These are phyloP conservation scores for Crithidia expoeki DNA, from an alignment of 208 protist genomes.

Conservation along the genomic window DNA sequence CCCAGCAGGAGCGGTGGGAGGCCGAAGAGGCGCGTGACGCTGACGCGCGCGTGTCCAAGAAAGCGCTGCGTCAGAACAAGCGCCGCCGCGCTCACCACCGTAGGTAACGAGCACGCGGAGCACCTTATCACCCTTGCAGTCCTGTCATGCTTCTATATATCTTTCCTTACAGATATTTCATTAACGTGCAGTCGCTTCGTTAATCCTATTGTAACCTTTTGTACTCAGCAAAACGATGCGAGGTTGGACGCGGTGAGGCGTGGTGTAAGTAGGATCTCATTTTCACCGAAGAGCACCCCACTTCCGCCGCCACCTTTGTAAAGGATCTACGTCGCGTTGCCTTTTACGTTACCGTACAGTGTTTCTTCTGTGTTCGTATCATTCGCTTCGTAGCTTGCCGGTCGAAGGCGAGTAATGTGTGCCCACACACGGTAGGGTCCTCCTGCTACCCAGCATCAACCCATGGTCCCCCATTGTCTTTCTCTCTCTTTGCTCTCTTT, in stretches of 20 bases:
- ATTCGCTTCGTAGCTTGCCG: too few species aligned
- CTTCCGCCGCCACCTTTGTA: too few species aligned
- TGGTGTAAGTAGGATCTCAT: too few species aligned
- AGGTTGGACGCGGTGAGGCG: too few species aligned
- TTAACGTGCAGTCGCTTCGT: not conserved
- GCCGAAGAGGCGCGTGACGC: conserved; percentile 38
- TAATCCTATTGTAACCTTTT: not conserved
- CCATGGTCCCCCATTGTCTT: too few species aligned
- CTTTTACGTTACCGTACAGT: too few species aligned
- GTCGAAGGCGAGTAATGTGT: too few species aligned
- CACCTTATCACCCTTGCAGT: not conserved
- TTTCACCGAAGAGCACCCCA: too few species aligned
- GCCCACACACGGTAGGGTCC: too few species aligned
- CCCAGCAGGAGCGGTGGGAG: conserved; percentile 51
- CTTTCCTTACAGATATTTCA: conserved; percentile 17
- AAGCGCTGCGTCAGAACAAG: conserved; percentile 50
- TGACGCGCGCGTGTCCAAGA: conserved; percentile 41
- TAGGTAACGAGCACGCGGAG: not conserved
- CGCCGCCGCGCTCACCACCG: conserved; percentile 15
- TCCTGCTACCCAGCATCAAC: too few species aligned
- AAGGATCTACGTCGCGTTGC: too few species aligned
- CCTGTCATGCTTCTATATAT: not conserved
- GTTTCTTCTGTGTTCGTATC: too few species aligned
- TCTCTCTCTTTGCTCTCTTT: not conserved
- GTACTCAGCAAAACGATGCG: not conserved